Evolutionary conservation across 495 filamentous ascomycete species (phyloP).

Genomic region (Aspergillus olivimuriae): DNA sequence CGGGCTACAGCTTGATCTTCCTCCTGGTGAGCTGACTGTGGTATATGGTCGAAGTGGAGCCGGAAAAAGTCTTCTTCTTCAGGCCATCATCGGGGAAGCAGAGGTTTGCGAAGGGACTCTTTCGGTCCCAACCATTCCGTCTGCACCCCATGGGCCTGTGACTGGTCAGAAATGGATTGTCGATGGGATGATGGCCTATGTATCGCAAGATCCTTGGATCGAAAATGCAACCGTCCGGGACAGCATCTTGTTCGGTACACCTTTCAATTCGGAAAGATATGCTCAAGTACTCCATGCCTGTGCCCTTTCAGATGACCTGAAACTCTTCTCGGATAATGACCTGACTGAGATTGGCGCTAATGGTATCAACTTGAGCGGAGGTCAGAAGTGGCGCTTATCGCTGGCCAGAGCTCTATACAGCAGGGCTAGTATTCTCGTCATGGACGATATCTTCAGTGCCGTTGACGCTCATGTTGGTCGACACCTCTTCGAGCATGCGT

Average conservation of each 20-base stretch:
- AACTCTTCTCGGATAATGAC: constrained; percentile 68
- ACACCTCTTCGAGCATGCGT: constrained; percentile 67
- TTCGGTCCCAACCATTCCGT: constrained; percentile 37
- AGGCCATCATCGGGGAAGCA: constrained; percentile 56
- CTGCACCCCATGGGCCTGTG: constrained; percentile 11
- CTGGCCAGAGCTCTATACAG: constrained; percentile 77
- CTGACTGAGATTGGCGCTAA: constrained; percentile 75
- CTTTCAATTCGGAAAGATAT: constrained; percentile 59
- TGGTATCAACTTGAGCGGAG: constrained; percentile 78
- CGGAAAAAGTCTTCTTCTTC: constrained; percentile 58
- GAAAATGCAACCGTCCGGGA: constrained; percentile 73
- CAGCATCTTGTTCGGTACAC: constrained; percentile 69
- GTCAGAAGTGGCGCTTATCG: constrained; percentile 76
- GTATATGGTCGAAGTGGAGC: constrained; percentile 51
- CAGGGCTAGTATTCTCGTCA: constrained; percentile 66
- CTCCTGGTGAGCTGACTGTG: constrained; percentile 61
- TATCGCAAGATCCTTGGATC: constrained; percentile 82
- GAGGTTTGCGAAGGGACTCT: constrained; percentile 43
- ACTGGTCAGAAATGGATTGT: constrained; percentile 36
- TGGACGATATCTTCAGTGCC: constrained; percentile 81
- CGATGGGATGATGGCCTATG: constrained; percentile 62
- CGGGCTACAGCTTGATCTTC: constrained; percentile 59
- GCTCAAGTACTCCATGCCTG: constrained; percentile 59
- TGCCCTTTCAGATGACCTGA: constrained; percentile 65
- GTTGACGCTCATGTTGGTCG: constrained; percentile 66